Evolutionary conservation across 148 eudicot genomes (phyloP).

Genomic region (Amaranthus palmeri): DNA sequence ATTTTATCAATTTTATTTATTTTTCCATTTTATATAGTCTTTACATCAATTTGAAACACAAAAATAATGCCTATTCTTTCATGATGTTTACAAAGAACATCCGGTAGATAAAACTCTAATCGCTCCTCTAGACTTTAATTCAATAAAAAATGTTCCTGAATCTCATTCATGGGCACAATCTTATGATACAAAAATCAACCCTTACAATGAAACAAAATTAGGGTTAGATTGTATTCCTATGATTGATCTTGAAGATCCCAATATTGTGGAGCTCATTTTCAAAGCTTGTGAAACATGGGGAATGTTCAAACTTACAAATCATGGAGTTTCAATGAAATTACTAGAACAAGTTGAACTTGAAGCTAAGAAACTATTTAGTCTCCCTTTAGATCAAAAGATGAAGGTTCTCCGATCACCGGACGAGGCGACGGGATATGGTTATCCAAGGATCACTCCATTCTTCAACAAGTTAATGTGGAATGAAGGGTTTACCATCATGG

Average conservation of each 20-base stretch:
- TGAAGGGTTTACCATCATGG: constrained; percentile 73
- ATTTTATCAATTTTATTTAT: neutral
- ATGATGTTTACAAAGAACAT: constrained; percentile 6
- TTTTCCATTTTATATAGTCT: neutral
- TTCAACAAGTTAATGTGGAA: constrained; percentile 59
- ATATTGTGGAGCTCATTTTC: constrained; percentile 27
- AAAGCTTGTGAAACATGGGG: constrained; percentile 58
- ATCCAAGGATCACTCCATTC: constrained; percentile 43
- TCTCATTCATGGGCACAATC: constrained; percentile 41
- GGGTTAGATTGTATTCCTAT: constrained; percentile 22
- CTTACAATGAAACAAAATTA: neutral
- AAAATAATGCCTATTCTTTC: constrained; percentile 20
- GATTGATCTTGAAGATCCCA: constrained; percentile 39
- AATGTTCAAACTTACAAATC: constrained; percentile 48
- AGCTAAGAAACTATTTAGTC: constrained; percentile 37
- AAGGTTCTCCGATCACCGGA: constrained; percentile 40
- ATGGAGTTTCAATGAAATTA: constrained; percentile 36
- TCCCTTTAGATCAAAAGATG: constrained; percentile 41
- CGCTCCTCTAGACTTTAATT: constrained; percentile 22
- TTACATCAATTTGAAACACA: too few relatives aligned
- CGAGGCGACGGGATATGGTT: constrained; percentile 54
- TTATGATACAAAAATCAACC: neutral
- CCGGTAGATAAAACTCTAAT: neutral
- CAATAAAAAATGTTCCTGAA: constrained; percentile 37
- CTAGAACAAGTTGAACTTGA: constrained; percentile 37